These are phyloP conservation scores for Lentinula detonsa DNA, from an alignment of 768 basidiomycete genomes.

Conservation along the genomic window DNA sequence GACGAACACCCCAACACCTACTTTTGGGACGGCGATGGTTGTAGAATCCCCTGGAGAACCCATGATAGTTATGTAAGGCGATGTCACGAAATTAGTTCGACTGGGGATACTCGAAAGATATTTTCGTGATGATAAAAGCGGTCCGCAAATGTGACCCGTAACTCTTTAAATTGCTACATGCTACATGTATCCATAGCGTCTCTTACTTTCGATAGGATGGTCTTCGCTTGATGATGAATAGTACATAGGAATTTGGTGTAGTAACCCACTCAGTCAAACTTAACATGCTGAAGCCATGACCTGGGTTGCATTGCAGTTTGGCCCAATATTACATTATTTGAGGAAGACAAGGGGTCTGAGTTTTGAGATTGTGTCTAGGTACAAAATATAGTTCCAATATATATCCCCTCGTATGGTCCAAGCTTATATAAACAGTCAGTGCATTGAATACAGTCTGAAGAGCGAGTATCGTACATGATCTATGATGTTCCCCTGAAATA, in stretches of 20 bases:
- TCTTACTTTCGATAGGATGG: no score
- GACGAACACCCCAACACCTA: slow-evolving; percentile 2
- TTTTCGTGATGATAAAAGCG: no score
- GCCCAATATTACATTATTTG: background rate
- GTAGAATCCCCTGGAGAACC: background rate
- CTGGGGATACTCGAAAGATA: no score
- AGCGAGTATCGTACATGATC: slow-evolving; percentile 23
- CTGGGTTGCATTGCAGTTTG: background rate
- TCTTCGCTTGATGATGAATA: no score
- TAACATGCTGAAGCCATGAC: no score
- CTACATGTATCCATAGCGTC: no score
- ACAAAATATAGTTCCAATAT: slow-evolving; percentile 28
- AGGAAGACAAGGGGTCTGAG: no score
- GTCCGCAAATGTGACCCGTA: no score
- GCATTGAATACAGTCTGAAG: background rate
- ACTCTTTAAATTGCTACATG: no score
- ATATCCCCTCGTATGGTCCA: slow-evolving; percentile 29
- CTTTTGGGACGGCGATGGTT: background rate
- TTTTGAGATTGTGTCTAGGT: background rate
- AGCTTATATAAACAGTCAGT: slow-evolving; percentile 5
- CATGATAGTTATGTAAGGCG: background rate
- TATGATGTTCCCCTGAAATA: slow-evolving; percentile 24
- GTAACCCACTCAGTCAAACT: no score
- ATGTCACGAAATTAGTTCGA: background rate
- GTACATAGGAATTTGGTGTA: no score